Conservation (phyloP, 805 yeast genomes). For the Deakozyma indianensis region DNA sequence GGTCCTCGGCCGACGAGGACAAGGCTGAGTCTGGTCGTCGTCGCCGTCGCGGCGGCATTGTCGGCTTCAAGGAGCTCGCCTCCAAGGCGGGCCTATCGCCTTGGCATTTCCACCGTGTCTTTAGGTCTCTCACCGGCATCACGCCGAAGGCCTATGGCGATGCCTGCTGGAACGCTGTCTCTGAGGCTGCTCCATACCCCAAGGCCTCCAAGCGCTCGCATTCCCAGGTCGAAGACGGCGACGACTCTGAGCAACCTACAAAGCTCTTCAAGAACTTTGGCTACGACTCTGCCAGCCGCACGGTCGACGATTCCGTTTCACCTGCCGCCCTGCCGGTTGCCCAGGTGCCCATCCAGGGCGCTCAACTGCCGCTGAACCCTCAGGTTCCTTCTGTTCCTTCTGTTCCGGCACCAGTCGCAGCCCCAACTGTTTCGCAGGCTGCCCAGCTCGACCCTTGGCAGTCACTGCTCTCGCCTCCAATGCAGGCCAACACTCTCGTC, state of each 20-base stretch:
- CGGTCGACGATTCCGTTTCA: too few relatives aligned
- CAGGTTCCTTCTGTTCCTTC: background rate
- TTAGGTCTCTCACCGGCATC: constrained; percentile 51
- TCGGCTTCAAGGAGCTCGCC: constrained; percentile 70
- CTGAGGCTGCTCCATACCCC: background rate
- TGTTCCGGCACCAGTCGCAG: background rate
- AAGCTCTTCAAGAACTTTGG: too few relatives aligned
- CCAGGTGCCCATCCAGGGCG: too few relatives aligned
- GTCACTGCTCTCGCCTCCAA: constrained; percentile 1
- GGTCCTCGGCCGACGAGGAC: constrained; percentile 17
- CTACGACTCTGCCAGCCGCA: too few relatives aligned
- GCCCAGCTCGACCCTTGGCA: background rate
- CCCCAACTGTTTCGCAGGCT: background rate
- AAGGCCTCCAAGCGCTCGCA: background rate
- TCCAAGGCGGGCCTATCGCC: constrained; percentile 71
- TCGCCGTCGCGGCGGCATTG: constrained; percentile 24
- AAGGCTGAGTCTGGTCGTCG: constrained; percentile 14
- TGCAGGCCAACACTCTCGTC: background rate
- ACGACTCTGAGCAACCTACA: too few relatives aligned
- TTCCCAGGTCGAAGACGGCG: background rate
- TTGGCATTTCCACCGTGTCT: constrained; percentile 89
- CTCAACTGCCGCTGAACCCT: too few relatives aligned
- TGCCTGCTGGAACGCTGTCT: constrained; percentile 37
- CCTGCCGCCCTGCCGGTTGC: too few relatives aligned
- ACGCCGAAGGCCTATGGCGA: constrained; percentile 87